Evolutionary conservation across 2,329 filamentous ascomycete genomes (phyloP).

Genomic region (Trichoderma brevicompactum): DNA sequence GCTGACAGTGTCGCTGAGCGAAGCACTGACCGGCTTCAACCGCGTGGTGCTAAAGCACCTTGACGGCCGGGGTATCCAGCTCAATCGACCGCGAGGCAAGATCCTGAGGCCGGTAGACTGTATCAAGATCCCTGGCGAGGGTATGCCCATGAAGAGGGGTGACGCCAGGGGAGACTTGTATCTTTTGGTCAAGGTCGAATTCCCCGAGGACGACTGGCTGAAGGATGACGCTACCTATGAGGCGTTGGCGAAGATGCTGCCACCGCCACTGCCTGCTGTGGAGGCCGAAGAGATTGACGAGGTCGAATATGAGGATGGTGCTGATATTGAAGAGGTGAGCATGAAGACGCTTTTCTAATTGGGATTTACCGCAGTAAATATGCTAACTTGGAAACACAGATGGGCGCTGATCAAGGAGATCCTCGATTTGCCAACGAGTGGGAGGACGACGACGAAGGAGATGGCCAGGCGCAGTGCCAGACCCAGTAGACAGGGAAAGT

Average conservation of each 20-base stretch:
- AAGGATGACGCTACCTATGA: constrained; percentile 71
- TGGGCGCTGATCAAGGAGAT: constrained; percentile 73
- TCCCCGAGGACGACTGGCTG: constrained; percentile 87
- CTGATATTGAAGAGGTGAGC: constrained; percentile 76
- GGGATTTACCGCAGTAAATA: neutral
- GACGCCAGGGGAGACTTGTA: constrained; percentile 87
- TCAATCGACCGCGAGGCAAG: constrained; percentile 79
- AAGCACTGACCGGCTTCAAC: constrained; percentile 87
- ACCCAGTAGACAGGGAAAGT: constrained; percentile 61
- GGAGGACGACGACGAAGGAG: constrained; percentile 74
- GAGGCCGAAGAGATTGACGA: constrained; percentile 80
- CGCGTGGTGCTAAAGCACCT: constrained; percentile 90
- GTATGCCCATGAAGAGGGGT: constrained; percentile 90
- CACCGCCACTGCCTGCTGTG: constrained; percentile 64
- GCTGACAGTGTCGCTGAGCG: constrained; percentile 77
- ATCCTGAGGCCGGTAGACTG: constrained; percentile 82
- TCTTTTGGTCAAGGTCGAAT: constrained; percentile 81
- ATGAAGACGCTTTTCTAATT: neutral
- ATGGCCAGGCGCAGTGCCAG: constrained; percentile 70
- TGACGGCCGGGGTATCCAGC: constrained; percentile 85
- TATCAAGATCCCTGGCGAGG: constrained; percentile 84
- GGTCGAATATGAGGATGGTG: constrained; percentile 82
- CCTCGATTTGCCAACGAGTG: constrained; percentile 67
- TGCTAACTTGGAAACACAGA: constrained; percentile 49
- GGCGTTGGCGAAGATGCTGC: constrained; percentile 75